Evolutionary conservation across 805 yeast genomes (phyloP), one percentile per base, ranked within the genome.

Genomic region (Starmerella geochares): DNA sequence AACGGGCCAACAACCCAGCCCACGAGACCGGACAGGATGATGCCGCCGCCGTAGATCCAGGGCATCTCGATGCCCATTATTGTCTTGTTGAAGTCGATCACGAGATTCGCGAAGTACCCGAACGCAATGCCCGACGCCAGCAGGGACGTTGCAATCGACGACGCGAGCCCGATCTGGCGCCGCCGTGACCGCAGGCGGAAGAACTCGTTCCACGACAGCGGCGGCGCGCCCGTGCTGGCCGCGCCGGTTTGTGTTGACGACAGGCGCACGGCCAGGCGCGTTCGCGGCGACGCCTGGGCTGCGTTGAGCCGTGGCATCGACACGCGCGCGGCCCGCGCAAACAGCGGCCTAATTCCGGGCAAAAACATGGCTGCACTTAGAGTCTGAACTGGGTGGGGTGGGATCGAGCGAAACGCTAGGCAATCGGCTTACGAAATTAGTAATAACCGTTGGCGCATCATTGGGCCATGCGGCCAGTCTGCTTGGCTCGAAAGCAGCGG

Each of bases 51-150:
- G 62, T 82, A 74, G 35, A 86, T 85, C 65, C 84, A 77, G 58
- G 85, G 71, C n/a, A 95, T 86, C 62, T 92, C 97, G 53, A 90
- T 73, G 2, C 97, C 98, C 67, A 83, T 76, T 45, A 90, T 75
- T 53, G 79, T 76, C 64, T 86, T 85, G 39, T 94, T 86, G 32
- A 90, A 83, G 64, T 90, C 96, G 53, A 92, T 78, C 62, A 86
- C 92, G 57, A 83, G 71, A 58, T 83, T 82, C 25, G 95, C 80
- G 46, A 88, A 71, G 63, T 79, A 81, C 0, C 77, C 77, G 78
- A 88, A 84, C 1, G 96, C 81, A 4, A 74, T 61, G 13, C 73
- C 70, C 20, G 85, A 77, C 1, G 94, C 86, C 7, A 74, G 59
- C 9, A 83, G 48, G 0, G 88, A 83, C 3, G 94, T 79, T 47